A percentile compares a stretch with the other conserved stretches of the same genome.
phyloP scores from a whole-genome alignment of 2,329 filamentous ascomycete genomes.

The Dendrostoma leiphaemia region DNA sequence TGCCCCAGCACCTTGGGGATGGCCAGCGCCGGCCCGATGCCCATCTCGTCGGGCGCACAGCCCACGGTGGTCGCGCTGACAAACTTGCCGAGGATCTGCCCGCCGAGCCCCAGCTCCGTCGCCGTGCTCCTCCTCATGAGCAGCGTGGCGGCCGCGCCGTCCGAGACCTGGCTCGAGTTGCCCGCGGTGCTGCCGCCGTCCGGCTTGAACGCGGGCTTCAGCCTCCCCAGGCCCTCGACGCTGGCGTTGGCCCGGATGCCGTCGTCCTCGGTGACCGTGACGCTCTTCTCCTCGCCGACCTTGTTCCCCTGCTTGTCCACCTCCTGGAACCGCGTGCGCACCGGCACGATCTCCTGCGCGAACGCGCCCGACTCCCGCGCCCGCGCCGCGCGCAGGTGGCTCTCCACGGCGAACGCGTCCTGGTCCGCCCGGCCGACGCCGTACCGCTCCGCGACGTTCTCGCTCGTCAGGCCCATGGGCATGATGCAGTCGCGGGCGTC shows the following conservation, averaged over 20 bases:
- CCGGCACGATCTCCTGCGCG: constrained; percentile 75
- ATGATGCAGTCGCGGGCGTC: constrained; percentile 86
- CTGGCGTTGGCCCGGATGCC: constrained; percentile 71
- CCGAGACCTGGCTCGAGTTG: constrained; percentile 82
- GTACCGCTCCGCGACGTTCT: constrained; percentile 83
- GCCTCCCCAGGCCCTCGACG: constrained; percentile 67
- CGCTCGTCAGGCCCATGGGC: constrained; percentile 88
- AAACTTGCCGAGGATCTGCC: constrained; percentile 77
- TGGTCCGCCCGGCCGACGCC: constrained; percentile 72
- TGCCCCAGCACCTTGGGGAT: constrained; percentile 77
- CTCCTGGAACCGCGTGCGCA: constrained; percentile 67
- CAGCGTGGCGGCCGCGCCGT: constrained; percentile 80
- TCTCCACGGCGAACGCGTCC: constrained; percentile 76
- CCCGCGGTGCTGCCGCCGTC: constrained; percentile 80
- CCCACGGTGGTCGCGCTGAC: constrained; percentile 74
- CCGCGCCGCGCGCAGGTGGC: constrained; percentile 68
- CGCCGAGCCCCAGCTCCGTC: constrained; percentile 65
- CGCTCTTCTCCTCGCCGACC: constrained; percentile 52
- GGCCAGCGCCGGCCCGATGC: constrained; percentile 80
- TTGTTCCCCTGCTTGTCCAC: constrained; percentile 59
- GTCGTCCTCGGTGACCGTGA: constrained; percentile 77
- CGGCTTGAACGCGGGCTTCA: constrained; percentile 82
- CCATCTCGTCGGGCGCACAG: constrained; percentile 90
- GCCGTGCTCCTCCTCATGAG: constrained; percentile 85
- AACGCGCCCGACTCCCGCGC: constrained; percentile 72